A percentile compares a stretch with the other conserved stretches of the same genome.
Conservation (phyloP, 2,329 filamentous ascomycete genomes). For the Aspergillus pseudonomiae region DNA sequence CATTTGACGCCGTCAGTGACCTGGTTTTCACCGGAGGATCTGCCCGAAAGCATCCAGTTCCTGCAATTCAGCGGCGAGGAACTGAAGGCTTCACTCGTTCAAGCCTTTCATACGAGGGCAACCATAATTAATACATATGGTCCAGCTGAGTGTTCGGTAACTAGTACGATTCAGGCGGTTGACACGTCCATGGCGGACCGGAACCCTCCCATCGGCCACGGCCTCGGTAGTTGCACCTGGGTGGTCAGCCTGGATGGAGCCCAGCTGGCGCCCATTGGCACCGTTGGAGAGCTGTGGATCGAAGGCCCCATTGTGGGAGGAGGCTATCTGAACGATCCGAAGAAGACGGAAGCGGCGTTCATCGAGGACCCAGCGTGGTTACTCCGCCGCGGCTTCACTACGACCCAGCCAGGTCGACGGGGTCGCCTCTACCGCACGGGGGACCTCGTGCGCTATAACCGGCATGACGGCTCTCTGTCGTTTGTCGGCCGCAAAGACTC, state of each 20-base stretch:
- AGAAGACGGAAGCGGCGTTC: constrained; percentile 6
- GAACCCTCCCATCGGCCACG: background rate
- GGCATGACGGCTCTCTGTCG: constrained; percentile 31
- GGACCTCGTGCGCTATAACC: constrained; percentile 37
- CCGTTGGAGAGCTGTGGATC: constrained; percentile 3
- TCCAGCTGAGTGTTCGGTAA: constrained; percentile 9
- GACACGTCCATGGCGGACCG: background rate
- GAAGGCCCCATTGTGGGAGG: background rate
- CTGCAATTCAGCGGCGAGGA: background rate
- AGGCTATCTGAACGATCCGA: constrained; percentile 2
- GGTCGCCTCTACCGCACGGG: constrained; percentile 13
- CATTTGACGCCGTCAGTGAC: background rate
- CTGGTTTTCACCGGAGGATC: background rate
- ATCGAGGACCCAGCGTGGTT: background rate
- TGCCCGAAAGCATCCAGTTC: background rate
- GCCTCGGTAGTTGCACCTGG: background rate
- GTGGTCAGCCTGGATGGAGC: background rate
- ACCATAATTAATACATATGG: constrained; percentile 6
- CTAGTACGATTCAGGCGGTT: background rate
- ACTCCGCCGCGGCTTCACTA: background rate
- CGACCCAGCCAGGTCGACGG: background rate
- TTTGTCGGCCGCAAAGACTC: constrained; percentile 7
- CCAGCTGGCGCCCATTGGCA: constrained; percentile 10
- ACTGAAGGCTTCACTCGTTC: background rate
- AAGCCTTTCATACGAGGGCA: background rate